Evolutionary conservation across 2,329 filamentous ascomycete genomes (phyloP).

Genomic region (Zasmidium cellare): DNA sequence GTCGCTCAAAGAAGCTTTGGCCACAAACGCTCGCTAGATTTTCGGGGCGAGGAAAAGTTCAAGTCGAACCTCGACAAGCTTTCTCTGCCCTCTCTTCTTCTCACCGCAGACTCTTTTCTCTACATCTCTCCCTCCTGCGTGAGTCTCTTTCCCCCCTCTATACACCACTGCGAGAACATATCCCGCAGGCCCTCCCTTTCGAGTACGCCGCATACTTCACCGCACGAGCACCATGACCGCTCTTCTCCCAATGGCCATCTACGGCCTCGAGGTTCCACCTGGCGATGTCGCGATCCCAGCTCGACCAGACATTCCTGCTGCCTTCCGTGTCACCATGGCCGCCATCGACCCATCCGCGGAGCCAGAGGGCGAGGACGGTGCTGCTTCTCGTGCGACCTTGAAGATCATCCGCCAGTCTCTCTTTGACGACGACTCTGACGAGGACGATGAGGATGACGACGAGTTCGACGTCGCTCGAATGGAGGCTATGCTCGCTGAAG

Average conservation of each 20-base stretch:
- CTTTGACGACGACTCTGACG: conserved; percentile 62
- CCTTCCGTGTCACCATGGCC: conserved; percentile 97
- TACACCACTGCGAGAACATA: background rate
- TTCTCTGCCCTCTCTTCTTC: background rate
- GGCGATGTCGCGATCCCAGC: conserved; percentile 81
- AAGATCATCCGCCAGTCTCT: conserved; percentile 79
- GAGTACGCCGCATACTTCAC: background rate
- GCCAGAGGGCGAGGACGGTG: conserved; percentile 43
- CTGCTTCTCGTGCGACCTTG: conserved; percentile 75
- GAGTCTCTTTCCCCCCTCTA: background rate
- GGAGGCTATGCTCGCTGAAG: conserved; percentile 50
- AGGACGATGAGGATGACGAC: conserved; percentile 65
- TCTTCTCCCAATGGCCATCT: conserved; percentile 68
- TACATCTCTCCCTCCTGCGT: background rate
- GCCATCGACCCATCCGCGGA: conserved; percentile 87
- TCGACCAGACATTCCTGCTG: conserved; percentile 74
- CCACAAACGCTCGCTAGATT: too few relatives aligned
- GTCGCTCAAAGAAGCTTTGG: too few relatives aligned
- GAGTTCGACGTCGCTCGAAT: conserved; percentile 55
- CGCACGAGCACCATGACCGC: conserved; percentile 29
- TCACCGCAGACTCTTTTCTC: background rate
- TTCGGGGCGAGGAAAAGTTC: background rate
- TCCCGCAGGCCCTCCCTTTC: background rate
- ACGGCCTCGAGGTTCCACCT: conserved; percentile 86
- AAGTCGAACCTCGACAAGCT: background rate